Evolutionary conservation across 1,139 yeast species (phyloP).

Genomic region (Yamadazyma jaroonii): DNA sequence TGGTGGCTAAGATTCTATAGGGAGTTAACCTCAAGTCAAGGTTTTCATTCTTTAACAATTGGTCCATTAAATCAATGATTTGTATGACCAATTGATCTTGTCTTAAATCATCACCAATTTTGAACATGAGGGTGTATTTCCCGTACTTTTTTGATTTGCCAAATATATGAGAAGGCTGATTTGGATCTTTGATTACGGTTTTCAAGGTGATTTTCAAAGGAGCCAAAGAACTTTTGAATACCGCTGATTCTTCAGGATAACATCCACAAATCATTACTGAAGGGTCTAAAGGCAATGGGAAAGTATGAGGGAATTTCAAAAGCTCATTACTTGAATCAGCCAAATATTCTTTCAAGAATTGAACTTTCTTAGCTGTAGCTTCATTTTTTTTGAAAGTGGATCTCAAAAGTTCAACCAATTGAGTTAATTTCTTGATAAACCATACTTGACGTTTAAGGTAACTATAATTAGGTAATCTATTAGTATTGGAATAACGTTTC

Average conservation of each 20-base stretch:
- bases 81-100: conserved; percentile 97
- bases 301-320: conserved; percentile 46
- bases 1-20: conserved; percentile 86
- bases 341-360: conserved; percentile 40
- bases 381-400: conserved; percentile 42
- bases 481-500: conserved; percentile 27
- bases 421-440: conserved; percentile 44
- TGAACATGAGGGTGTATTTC: conserved; percentile 82
- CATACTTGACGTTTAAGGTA: conserved; percentile 43
- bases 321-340: conserved; percentile 41
- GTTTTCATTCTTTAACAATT: conserved; percentile 81
- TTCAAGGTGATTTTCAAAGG: conserved; percentile 82
- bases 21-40: conserved; percentile 87
- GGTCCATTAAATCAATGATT: conserved; percentile 89
- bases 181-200: conserved; percentile 38
- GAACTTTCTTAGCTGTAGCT: conserved; percentile 42
- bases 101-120: conserved; percentile 91
- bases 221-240: conserved; percentile 85
- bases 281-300: conserved; percentile 75
- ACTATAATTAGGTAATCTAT: conserved; percentile 35
- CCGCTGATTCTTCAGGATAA: conserved; percentile 75
- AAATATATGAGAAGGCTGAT: conserved; percentile 25
- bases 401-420: conserved; percentile 39
- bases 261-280: conserved; percentile 67
- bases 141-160: conserved; percentile 42